These are phyloP conservation scores for Thelonectria olida DNA, from an alignment of 2,329 filamentous ascomycete genomes.

Conservation along the genomic window DNA sequence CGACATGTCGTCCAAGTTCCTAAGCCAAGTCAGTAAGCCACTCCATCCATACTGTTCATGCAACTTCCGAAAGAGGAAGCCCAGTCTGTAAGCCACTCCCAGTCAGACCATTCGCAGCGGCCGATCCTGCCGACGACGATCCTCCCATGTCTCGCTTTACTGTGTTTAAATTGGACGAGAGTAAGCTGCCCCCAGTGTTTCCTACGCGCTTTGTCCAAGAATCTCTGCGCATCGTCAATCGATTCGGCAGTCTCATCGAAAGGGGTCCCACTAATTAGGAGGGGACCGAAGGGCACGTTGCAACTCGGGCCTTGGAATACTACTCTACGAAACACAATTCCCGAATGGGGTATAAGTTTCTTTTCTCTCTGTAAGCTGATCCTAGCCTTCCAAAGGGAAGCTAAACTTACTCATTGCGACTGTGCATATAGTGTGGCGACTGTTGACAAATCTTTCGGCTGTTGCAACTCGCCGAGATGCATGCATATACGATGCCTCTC, in stretches of 20 bases:
- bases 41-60: neutral
- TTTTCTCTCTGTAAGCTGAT: neutral
- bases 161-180: neutral
- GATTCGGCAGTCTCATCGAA: neutral
- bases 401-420: neutral
- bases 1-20: neutral
- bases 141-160: neutral
- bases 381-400: too few relatives aligned
- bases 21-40: neutral
- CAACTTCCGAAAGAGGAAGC: neutral
- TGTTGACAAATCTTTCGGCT: neutral
- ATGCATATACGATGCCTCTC: neutral
- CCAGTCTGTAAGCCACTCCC: neutral
- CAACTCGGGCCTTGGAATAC: neutral
- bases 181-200: neutral
- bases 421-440: neutral
- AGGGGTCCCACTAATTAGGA: neutral
- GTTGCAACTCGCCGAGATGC: neutral
- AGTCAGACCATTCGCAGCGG: neutral
- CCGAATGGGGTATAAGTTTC: neutral
- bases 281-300: neutral
- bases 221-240: neutral
- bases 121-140: neutral
- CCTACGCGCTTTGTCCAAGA: neutral
- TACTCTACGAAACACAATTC: neutral